Evolutionary conservation across 331 rosid species (phyloP), one percentile per base, ranked within the genome.

Genomic region (Cydonia oblonga): DNA sequence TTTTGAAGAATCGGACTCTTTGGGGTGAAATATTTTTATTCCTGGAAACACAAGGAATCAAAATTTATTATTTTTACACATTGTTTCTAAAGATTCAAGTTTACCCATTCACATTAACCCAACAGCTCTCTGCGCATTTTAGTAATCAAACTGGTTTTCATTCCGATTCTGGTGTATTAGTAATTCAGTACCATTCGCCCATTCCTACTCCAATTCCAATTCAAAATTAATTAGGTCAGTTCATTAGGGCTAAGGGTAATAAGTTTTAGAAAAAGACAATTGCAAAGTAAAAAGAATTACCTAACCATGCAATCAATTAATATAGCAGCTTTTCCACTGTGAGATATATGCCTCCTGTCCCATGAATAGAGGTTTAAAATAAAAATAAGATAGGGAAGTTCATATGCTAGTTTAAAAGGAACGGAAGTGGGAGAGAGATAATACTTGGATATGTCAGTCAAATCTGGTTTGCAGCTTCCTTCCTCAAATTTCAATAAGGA

Each of bases 321-420:
- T 60, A 79, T 16, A 11, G 75, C 79, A 77, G 87, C 96, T 68
- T 80, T 84, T 28, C 77, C 87, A 28, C 80, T 84, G 71, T 68
- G 77, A 70, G 92, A 79, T 18, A 81, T 75, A 76, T 70, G 69
- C 76, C 82, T 89, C 89, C 98, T 93, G 95, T 81, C 81, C 84
- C 73, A 79, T 68, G 75, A 78, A 86, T 64, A 51, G 35, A 68
- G 70, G 60, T 54, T 54, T n/a, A 54, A 54, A 54, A n/a, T 9
- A 54, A 54, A 54, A 54, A 54, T 1, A 22, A 54, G 60, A 20
- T 13, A 53, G 14, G n/a, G 59, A 4, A 38, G 42, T 38, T 38
- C 42, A 38, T 13, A 38, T 38, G 42, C 42, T 38, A 38, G 42
- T 38, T 38, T 38, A 38, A 38, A 38, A 38, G 42, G 42, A 38